Evolutionary conservation across 371 early-diverging fungal species (phyloP).

Genomic region (Rhizopus stolonifer): DNA sequence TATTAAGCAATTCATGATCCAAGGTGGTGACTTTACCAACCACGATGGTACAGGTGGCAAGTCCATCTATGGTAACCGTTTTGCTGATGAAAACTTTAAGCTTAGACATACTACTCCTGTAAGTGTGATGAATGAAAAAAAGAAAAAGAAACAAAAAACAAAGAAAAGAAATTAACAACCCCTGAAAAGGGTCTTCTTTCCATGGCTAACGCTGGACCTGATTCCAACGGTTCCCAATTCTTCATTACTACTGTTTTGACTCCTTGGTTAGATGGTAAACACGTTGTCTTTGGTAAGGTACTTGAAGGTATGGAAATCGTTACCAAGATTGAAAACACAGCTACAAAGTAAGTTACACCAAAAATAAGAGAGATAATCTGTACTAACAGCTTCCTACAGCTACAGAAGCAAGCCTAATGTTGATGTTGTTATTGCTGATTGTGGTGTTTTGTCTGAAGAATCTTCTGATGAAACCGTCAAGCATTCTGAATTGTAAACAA

Average conservation of each 20-base stretch:
- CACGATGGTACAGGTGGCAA: conserved; percentile 95
- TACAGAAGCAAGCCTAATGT: conserved; percentile 61
- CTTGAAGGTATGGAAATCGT: conserved; percentile 81
- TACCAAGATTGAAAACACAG: conserved; percentile 57
- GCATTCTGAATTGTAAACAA: conserved; percentile 42
- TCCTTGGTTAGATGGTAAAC: conserved; percentile 79
- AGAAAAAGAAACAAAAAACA: too few species aligned
- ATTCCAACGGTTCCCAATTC: conserved; percentile 99
- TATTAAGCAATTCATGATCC: conserved; percentile 88
- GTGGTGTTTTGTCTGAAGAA: conserved; percentile 61
- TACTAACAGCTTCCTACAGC: conserved; percentile 11
- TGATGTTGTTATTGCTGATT: conserved; percentile 67
- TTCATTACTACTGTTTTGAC: conserved; percentile 88
- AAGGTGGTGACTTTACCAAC: conserved; percentile 79
- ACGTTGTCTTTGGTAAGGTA: conserved; percentile 92
- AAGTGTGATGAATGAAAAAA: conserved; percentile 52
- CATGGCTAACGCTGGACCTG: conserved; percentile 94
- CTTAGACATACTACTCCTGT: conserved; percentile 79
- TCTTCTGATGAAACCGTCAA: conserved; percentile 18
- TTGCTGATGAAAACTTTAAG: conserved; percentile 97
- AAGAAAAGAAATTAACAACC: background rate
- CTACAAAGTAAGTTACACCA: conserved; percentile 41
- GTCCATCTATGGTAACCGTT: conserved; percentile 86
- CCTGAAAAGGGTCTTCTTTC: conserved; percentile 29
- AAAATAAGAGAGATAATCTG: background rate